Evolutionary conservation across 1,284 basidiomycete genomes (phyloP), one percentile per base, ranked within the genome.

Genomic region (Inonotus hispidus): DNA sequence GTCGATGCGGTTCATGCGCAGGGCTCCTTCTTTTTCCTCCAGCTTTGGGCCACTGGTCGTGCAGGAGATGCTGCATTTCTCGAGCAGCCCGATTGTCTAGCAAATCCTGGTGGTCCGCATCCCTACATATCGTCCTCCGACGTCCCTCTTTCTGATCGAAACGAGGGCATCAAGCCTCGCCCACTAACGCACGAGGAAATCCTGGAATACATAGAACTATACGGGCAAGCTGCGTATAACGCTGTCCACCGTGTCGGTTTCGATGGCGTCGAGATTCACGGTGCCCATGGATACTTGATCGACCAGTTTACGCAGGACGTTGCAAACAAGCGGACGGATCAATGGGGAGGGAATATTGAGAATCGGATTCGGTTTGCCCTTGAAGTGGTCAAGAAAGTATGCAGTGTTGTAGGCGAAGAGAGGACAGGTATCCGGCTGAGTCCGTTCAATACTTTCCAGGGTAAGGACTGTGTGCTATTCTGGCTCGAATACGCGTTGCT

Each of bases 31-130:
- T 78, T 84, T 62, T 81, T 72, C 67, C 29, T 73, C 3, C 82
- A 85, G 66, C 69, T 82, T 0, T 81, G 79, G 80, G 78, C 79
- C 0, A 68, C 80, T 25, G 82, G 80, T 2, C 71, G 79, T 13
- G 70, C 73, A 1, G 76, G 76, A 2, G 59, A 70, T 3, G 67
- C 70, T 1, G 60, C 66, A 0, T 63, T 75, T 4, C 73, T 78
- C 5, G 61, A 61, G 8, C 62, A 67, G 23, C 65, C 70, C 3
- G 13, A 62, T 45, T 45, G 16, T 21, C 27, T 35, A 10, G 4
- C 19, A 32, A 58, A 63, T 39, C 61, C 57, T 1, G 61, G 61
- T 6, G 61, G 56, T 10, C 65, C 68, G 2, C 78, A 72, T 62
- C 65, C 68, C 2, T 78, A 72, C 61, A 70, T 72, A 7, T 69